A percentile compares a stretch with the other conserved stretches of the same genome.
These are phyloP conservation scores for Glebionis coronaria DNA, from an alignment of 129 eudicot species.

Conservation along the genomic window DNA sequence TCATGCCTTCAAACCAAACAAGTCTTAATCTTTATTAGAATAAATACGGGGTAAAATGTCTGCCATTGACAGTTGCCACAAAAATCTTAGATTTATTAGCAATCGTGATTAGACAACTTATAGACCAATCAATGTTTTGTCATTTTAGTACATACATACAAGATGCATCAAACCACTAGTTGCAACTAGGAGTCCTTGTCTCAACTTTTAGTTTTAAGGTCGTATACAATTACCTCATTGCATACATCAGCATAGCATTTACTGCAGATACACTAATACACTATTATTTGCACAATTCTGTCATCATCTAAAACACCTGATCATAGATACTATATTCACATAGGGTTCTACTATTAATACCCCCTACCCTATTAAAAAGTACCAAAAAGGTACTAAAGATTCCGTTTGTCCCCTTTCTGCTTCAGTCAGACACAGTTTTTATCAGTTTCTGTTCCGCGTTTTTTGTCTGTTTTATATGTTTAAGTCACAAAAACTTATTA, in stretches of 20 bases:
- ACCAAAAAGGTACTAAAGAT: too few relatives aligned
- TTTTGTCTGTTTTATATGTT: too few relatives aligned
- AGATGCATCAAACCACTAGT: constrained; percentile 3
- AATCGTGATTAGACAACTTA: neutral
- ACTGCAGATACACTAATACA: neutral
- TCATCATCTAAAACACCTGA: too few relatives aligned
- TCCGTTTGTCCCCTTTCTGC: too few relatives aligned
- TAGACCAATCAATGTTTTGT: constrained; percentile 11
- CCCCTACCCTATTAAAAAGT: too few relatives aligned
- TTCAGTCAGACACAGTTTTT: too few relatives aligned
- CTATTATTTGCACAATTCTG: too few relatives aligned
- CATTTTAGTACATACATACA: constrained; percentile 2
- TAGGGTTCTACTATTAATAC: too few relatives aligned
- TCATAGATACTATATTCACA: too few relatives aligned
- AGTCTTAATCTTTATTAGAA: neutral
- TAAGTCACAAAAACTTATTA: too few relatives aligned
- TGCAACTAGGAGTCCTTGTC: constrained; percentile 1
- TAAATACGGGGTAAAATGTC: neutral
- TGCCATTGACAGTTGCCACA: neutral
- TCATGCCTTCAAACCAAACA: neutral
- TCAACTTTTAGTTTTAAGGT: constrained; percentile 1
- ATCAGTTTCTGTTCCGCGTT: too few relatives aligned
- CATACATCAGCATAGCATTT: constrained; percentile 3
- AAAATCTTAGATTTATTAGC: neutral
- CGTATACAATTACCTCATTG: constrained; percentile 9